These are phyloP conservation scores for Thalassiosira exigua DNA, from an alignment of 352 stramenopile genomes.

Conservation along the genomic window DNA sequence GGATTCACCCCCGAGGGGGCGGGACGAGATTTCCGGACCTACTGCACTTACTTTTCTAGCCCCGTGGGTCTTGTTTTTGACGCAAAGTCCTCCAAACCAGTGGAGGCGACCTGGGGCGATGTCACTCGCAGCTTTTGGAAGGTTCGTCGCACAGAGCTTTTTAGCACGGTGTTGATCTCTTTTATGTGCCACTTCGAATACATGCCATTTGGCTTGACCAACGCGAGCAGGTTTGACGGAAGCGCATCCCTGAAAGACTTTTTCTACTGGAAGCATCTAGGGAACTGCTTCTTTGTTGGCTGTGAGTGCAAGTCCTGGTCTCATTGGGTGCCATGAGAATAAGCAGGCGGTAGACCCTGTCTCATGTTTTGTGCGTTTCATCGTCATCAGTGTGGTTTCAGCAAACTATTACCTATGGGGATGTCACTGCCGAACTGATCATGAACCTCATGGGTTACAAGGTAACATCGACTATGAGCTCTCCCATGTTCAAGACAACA, in stretches of 20 bases:
- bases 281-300: constrained; percentile 44
- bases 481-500: constrained; percentile 54
- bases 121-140: constrained; percentile 3
- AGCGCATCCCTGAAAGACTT: constrained; percentile 17
- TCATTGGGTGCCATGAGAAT: not conserved
- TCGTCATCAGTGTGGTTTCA: constrained; percentile 59
- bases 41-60: constrained; percentile 42
- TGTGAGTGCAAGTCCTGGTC: constrained; percentile 11
- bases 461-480: constrained; percentile 53
- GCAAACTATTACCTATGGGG: constrained; percentile 54
- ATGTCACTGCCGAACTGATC: constrained; percentile 44
- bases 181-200: constrained; percentile 42
- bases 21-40: constrained; percentile 5
- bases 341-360: no score
- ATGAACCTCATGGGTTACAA: constrained; percentile 56
- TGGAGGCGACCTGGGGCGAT: constrained; percentile 19
- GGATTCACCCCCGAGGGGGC: constrained; percentile 36
- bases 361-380: no score
- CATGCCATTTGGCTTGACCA: constrained; percentile 34
- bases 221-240: constrained; percentile 40
- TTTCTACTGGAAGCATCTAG: constrained; percentile 33
- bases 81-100: constrained; percentile 14
- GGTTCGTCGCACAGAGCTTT: not conserved
- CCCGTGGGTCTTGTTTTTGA: constrained; percentile 43
- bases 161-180: constrained; percentile 23